Evolutionary conservation across 495 filamentous ascomycete genomes (phyloP), one percentile per base, ranked within the genome.

Genomic region (Clohesyomyces aquaticus): DNA sequence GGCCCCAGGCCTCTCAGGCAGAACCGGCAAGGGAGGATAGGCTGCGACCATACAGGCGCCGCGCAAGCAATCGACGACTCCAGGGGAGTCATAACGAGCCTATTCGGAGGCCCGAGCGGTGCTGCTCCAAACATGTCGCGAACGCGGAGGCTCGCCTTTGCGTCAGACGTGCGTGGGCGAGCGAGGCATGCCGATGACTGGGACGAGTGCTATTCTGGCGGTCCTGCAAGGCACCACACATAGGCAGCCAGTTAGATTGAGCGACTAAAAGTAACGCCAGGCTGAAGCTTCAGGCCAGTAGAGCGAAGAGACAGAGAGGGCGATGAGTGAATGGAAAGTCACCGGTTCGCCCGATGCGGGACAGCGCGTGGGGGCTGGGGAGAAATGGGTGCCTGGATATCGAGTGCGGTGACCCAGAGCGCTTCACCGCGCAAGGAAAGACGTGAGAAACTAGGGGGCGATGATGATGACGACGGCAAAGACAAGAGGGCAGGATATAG

Each of bases 151-250:
- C 29, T n/a, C 25, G 41, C 35, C 58, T 35, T 23, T n/a, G 28
- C 8, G 23, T 50, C 55, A 49, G 66, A 64, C 56, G 56, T 25
- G 61, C 27, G 8, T 16, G n/a, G 22, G 22, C 11, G 23, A 29
- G 32, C 2, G 28, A n/a, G n/a, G n/a, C n/a, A n/a, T n/a, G n/a
- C n/a, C 32, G 56, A 55, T 65, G 61, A 61, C 57, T 62, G 52
- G 48, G n/a, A n/a, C n/a, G n/a, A 50, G 4, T 10, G n/a, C 11
- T 45, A n/a, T n/a, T n/a, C n/a, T n/a, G n/a, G n/a, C n/a, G n/a
- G n/a, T n/a, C n/a, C n/a, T 62, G 63, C 63, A 66, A 70, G 67
- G 67, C 62, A 63, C 67, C 18, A 43, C 41, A 63, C 46, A 48
- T 38, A 58, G 67, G 54, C n/a, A 62, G 63, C 58, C 67, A 66